These are phyloP conservation scores for Neocatenulostroma microsporum DNA, from an alignment of 2,329 filamentous ascomycete species.

Conservation along the genomic window DNA sequence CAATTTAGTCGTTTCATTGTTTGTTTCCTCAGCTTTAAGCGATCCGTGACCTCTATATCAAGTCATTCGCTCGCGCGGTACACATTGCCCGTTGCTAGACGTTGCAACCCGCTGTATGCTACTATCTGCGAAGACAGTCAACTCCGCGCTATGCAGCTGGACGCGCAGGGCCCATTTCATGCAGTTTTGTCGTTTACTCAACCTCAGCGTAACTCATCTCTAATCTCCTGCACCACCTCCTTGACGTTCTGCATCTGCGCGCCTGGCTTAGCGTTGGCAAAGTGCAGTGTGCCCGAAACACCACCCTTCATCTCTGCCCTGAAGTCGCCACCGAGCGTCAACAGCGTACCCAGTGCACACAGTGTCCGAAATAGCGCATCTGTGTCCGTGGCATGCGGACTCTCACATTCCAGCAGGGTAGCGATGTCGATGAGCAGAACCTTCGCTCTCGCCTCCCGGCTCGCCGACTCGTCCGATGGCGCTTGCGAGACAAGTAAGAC, in stretches of 20 bases:
- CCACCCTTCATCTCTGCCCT: slow-evolving; percentile 51
- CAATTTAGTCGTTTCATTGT: too few relatives aligned
- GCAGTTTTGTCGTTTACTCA: too few relatives aligned
- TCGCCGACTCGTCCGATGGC: slow-evolving; percentile 19
- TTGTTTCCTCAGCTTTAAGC: too few relatives aligned
- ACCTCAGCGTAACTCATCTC: slow-evolving; percentile 36
- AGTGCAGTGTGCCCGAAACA: slow-evolving; percentile 46
- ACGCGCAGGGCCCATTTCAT: too few relatives aligned
- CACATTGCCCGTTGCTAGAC: too few relatives aligned
- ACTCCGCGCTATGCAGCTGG: too few relatives aligned
- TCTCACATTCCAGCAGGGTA: slow-evolving; percentile 25
- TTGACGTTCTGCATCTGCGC: slow-evolving; percentile 55
- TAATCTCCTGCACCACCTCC: slow-evolving; percentile 54
- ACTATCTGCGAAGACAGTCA: too few relatives aligned
- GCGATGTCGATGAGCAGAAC: slow-evolving; percentile 27
- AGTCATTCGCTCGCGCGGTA: too few relatives aligned
- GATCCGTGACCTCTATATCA: too few relatives aligned
- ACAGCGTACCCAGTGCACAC: slow-evolving; percentile 72
- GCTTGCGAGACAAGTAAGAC: slow-evolving; percentile 54
- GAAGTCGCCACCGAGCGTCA: slow-evolving; percentile 55
- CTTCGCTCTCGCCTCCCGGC: slow-evolving; percentile 26
- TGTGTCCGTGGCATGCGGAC: slow-evolving; percentile 56
- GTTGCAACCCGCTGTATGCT: too few relatives aligned
- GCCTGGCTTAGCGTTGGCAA: slow-evolving; percentile 39
- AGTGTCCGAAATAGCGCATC: slow-evolving; percentile 78